phyloP scores from a whole-genome alignment of 2,329 filamentous ascomycete species.

The Pestalotiopsis sp. region DNA sequence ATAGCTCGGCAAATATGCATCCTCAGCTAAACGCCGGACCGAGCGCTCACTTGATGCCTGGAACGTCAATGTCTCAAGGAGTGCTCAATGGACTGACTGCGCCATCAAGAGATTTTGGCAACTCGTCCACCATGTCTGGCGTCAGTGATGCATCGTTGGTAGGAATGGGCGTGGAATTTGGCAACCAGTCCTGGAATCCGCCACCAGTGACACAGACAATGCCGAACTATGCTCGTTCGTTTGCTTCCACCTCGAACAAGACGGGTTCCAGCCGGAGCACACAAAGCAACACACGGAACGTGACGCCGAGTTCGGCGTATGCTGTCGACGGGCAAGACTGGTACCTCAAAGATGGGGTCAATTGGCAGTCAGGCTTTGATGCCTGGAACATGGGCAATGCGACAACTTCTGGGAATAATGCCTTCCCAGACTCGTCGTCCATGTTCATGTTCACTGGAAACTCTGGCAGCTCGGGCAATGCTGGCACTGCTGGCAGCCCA shows the following conservation, averaged over 20 bases:
- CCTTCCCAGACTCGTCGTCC: conserved; percentile 31
- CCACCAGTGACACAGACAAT: conserved; percentile 26
- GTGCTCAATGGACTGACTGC: conserved; percentile 27
- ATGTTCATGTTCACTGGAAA: conserved; percentile 33
- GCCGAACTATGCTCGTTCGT: conserved; percentile 31
- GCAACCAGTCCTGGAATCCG: conserved; percentile 27
- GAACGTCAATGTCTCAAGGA: conserved; percentile 30
- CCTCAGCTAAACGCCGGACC: conserved; percentile 30
- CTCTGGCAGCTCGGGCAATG: conserved; percentile 8
- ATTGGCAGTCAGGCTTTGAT: conserved; percentile 62
- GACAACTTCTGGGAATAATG: conserved; percentile 18
- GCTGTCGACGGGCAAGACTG: conserved; percentile 57
- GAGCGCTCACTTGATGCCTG: conserved; percentile 26
- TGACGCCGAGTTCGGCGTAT: conserved; percentile 35
- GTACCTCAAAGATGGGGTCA: conserved; percentile 60
- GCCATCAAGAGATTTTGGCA: conserved; percentile 25
- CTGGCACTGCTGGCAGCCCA: conserved; percentile 12
- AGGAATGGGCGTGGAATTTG: conserved; percentile 24
- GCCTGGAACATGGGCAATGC: conserved; percentile 45
- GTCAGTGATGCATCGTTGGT: conserved; percentile 23
- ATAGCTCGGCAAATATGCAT: conserved; percentile 38
- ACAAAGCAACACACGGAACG: conserved; percentile 26
- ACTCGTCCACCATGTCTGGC: conserved; percentile 18
- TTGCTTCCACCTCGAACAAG: conserved; percentile 23
- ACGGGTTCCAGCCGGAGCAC: conserved; percentile 22